Conservation (phyloP, 352 stramenopile genomes). For the Pilasporangium apinafurcum region DNA sequence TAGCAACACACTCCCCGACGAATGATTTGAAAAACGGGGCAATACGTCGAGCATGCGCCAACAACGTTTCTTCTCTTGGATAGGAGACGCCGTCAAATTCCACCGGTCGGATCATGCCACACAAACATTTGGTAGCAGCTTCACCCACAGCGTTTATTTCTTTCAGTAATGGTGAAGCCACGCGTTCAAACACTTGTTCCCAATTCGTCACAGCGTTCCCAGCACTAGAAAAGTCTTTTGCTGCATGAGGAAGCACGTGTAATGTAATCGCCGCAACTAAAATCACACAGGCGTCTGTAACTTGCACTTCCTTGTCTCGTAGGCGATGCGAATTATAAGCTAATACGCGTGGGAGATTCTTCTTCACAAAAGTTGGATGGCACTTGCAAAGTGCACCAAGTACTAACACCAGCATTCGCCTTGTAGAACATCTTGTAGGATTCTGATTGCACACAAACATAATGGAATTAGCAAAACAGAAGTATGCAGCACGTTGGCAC, state of each 20-base stretch:
- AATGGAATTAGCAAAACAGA: not conserved
- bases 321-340: slow-evolving; percentile 38
- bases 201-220: not conserved
- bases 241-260: slow-evolving; percentile 27
- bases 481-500: not conserved
- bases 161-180: slow-evolving; percentile 26
- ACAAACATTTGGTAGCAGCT: slow-evolving; percentile 39
- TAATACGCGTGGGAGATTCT: slow-evolving; percentile 33
- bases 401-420: slow-evolving; percentile 54
- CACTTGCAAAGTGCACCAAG: slow-evolving; percentile 45
- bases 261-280: slow-evolving; percentile 42
- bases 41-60: slow-evolving; percentile 24
- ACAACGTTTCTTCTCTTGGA: slow-evolving; percentile 17
- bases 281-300: slow-evolving; percentile 49
- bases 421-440: slow-evolving; percentile 37
- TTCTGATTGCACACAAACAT: slow-evolving; percentile 11
- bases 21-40: slow-evolving; percentile 27
- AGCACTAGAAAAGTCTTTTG: not conserved
- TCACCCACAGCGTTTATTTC: slow-evolving; percentile 42
- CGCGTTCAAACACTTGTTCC: slow-evolving; percentile 15
- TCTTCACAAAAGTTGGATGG: slow-evolving; percentile 21
- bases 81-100: slow-evolving; percentile 46
- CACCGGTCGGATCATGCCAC: slow-evolving; percentile 28
- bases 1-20: slow-evolving; percentile 21
- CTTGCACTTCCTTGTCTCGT: slow-evolving; percentile 45